Evolutionary conservation across 2,329 filamentous ascomycete species (phyloP).

Genomic region (Ascochyta pisi): DNA sequence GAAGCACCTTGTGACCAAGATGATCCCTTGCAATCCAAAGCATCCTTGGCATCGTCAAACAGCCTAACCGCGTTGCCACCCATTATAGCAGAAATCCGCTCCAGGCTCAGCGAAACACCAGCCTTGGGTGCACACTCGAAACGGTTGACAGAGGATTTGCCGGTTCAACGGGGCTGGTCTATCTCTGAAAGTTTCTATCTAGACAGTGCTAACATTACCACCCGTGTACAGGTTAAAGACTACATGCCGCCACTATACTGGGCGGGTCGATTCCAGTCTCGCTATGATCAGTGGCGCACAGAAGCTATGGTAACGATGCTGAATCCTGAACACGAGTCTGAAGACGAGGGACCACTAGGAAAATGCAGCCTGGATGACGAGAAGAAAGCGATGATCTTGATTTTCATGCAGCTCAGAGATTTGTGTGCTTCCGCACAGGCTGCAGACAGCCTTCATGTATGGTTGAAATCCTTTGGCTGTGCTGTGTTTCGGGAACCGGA

Average conservation of each 20-base stretch:
- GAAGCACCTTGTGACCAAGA: background rate
- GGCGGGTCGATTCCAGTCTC: slow-evolving; percentile 45
- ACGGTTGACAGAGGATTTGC: background rate
- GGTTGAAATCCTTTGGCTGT: background rate
- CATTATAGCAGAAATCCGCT: background rate
- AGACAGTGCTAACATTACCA: slow-evolving; percentile 30
- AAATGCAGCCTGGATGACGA: slow-evolving; percentile 36
- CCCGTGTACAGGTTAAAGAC: slow-evolving; percentile 37
- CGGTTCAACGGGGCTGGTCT: slow-evolving; percentile 14
- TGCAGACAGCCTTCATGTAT: slow-evolving; percentile 45
- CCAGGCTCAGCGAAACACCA: background rate
- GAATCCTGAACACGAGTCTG: slow-evolving; percentile 14
- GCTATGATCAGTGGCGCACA: slow-evolving; percentile 45
- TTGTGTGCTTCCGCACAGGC: slow-evolving; percentile 39
- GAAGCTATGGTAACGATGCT: slow-evolving; percentile 37
- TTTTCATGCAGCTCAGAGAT: slow-evolving; percentile 42
- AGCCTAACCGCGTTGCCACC: background rate
- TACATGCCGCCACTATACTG: slow-evolving; percentile 45
- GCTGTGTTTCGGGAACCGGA: background rate
- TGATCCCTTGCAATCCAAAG: background rate
- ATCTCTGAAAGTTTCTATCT: slow-evolving; percentile 7
- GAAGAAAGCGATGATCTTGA: slow-evolving; percentile 35
- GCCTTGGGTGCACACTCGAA: background rate
- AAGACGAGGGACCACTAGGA: slow-evolving; percentile 24
- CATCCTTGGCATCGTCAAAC: background rate